Conservation (phyloP, 768 basidiomycete species). For the Cystobasidium onofrii region DNA sequence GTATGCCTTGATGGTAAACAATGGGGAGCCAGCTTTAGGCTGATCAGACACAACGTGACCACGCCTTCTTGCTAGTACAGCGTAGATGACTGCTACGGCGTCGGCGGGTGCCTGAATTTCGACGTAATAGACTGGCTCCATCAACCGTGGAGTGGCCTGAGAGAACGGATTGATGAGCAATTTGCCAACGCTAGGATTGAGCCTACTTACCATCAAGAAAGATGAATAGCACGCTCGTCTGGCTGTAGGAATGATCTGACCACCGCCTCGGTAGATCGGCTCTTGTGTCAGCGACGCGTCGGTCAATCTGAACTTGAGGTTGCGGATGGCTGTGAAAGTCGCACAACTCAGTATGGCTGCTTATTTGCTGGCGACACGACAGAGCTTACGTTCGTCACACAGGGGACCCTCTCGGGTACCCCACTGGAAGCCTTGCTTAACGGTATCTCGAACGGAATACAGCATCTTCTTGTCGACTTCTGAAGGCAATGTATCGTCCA, state of each 20-base stretch:
- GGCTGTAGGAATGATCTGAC: constrained; percentile 98
- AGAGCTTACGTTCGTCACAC: constrained; percentile 86
- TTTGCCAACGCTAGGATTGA: not conserved
- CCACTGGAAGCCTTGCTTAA: constrained; percentile 99
- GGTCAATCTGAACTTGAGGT: constrained; percentile 92
- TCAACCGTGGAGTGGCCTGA: constrained; percentile 84
- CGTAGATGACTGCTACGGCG: constrained; percentile 96
- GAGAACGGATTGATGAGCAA: not conserved
- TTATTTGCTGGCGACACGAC: constrained; percentile 2
- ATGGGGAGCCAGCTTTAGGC: constrained; percentile 92
- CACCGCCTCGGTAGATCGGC: constrained; percentile 94
- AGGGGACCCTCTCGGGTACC: constrained; percentile 93
- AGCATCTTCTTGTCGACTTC: constrained; percentile 94
- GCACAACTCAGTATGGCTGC: not conserved
- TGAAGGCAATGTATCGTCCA: constrained; percentile 93
- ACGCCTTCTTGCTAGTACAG: constrained; percentile 91
- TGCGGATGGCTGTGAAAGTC: constrained; percentile 70
- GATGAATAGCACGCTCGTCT: constrained; percentile 97
- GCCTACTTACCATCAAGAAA: constrained; percentile 76
- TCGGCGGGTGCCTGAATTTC: constrained; percentile 99
- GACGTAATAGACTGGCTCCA: constrained; percentile 97
- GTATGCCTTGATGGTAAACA: constrained; percentile 95
- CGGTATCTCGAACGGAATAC: constrained; percentile 78
- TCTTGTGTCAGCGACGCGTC: constrained; percentile 88
- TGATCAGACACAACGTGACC: constrained; percentile 99